These are phyloP conservation scores for Penicillium fimorum DNA, from an alignment of 495 filamentous ascomycete species.

Conservation along the genomic window DNA sequence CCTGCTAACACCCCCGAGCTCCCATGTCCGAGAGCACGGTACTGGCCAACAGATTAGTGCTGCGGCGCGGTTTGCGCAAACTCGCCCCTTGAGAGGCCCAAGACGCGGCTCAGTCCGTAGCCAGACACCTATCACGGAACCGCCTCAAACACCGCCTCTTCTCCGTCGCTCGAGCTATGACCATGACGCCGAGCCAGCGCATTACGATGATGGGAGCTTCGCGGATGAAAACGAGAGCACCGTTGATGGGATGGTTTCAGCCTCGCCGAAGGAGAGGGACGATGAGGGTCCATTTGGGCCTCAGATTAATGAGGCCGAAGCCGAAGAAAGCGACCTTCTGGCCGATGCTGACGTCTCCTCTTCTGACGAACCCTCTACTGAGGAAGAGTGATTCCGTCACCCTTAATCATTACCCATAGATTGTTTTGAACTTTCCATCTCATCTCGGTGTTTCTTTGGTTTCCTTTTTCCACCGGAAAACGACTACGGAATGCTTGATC, in stretches of 20 bases:
- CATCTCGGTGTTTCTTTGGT: background rate
- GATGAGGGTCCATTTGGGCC: constrained; percentile 42
- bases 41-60: constrained; percentile 23
- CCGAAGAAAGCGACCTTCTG: background rate
- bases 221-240: constrained; percentile 44
- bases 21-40: constrained; percentile 59
- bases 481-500: background rate
- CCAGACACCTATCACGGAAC: constrained; percentile 38
- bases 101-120: constrained; percentile 34
- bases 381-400: constrained; percentile 8
- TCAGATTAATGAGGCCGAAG: constrained; percentile 24
- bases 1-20: constrained; percentile 78
- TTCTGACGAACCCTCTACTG: constrained; percentile 5
- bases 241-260: constrained; percentile 40
- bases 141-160: constrained; percentile 67
- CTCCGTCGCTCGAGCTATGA: constrained; percentile 69
- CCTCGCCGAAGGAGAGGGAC: constrained; percentile 32
- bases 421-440: constrained; percentile 1
- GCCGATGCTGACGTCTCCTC: constrained; percentile 5
- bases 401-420: constrained; percentile 3
- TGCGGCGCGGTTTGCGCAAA: constrained; percentile 49
- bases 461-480: constrained; percentile 3
- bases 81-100: constrained; percentile 37
- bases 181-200: constrained; percentile 59
- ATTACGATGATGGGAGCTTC: constrained; percentile 36